Evolutionary conservation across 192 early-diverging fungal species (phyloP), one percentile per base, ranked within the genome.

Genomic region (Mortierella claussenii): DNA sequence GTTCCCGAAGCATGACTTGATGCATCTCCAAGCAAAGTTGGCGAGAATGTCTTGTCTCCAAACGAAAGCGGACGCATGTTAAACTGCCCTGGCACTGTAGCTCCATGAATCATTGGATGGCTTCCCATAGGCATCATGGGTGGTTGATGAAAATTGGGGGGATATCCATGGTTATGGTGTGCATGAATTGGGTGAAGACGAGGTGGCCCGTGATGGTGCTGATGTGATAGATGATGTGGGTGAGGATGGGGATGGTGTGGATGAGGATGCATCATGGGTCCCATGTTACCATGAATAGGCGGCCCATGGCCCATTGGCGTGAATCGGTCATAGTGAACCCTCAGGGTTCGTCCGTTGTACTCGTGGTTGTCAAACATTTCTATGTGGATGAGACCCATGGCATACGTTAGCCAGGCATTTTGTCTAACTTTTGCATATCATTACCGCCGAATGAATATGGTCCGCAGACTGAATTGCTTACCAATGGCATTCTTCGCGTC

Each of bases 401-500:
- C 23, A 48, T 26, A 26, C 9, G 18, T 5, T 28, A 15, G 2
- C 30, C 13, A 57, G 36, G 21, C 3, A 12, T 28, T 6, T 1
- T 46, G 20, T 30, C 28, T 17, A 23, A 46, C 28, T 8, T 58
- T 26, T 9, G 5, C 20, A 9, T 9, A 26, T 23, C 49, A 4
- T 50, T 23, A 27, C 27, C 24, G 5, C 6, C 17, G 13, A 0
- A 37, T 27, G 40, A 51, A 23, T 60, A 30, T n/a, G 15, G n/a
- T 8, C n/a, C 23, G 11, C 21, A 11, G 46, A 55, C 58, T n/a
- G n/a, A n/a, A n/a, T n/a, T n/a, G n/a, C n/a, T 70, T 83, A 87
- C 86, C 73, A 55, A 94, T 86, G 6, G 92, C 91, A 42, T 86
- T 83, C 40, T 87, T 85, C 17, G 91, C 90, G 74, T 91, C 90